phyloP scores from a whole-genome alignment of 805 yeast genomes.

The Cyberlindnera petersonii region DNA sequence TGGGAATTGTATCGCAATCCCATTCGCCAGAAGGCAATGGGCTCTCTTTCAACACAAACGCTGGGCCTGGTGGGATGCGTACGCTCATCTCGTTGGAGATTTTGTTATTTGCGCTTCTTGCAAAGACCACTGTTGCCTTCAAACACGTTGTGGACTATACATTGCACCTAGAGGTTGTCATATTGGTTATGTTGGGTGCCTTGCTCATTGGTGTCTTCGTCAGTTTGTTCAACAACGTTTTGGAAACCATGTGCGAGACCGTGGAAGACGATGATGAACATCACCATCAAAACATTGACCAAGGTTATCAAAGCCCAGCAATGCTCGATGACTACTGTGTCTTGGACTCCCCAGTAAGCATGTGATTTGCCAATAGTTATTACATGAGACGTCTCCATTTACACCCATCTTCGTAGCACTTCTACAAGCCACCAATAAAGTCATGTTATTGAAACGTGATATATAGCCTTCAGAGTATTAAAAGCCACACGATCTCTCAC shows the following conservation, averaged over 20 bases:
- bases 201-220: constrained; percentile 7
- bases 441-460: too few relatives aligned
- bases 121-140: constrained; percentile 8
- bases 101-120: constrained; percentile 5
- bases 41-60: too few relatives aligned
- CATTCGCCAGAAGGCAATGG: background rate
- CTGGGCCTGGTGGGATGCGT: too few relatives aligned
- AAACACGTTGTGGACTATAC: constrained; percentile 1
- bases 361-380: too few relatives aligned
- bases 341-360: constrained; percentile 8
- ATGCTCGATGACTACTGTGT: constrained; percentile 5
- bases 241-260: too few relatives aligned
- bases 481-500: constrained; percentile 1
- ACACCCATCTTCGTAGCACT: too few relatives aligned
- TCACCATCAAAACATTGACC: too few relatives aligned
- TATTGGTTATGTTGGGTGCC: constrained; percentile 12
- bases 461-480: background rate
- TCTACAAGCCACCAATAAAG: too few relatives aligned
- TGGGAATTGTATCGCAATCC: constrained; percentile 5
- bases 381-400: too few relatives aligned
- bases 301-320: too few relatives aligned
- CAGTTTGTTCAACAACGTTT: constrained; percentile 11
- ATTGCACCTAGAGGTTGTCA: constrained; percentile 8
- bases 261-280: too few relatives aligned
- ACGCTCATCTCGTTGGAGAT: constrained; percentile 5